Evolutionary conservation across 1,284 basidiomycete species (phyloP).

Genomic region (Athelia psychrophila): DNA sequence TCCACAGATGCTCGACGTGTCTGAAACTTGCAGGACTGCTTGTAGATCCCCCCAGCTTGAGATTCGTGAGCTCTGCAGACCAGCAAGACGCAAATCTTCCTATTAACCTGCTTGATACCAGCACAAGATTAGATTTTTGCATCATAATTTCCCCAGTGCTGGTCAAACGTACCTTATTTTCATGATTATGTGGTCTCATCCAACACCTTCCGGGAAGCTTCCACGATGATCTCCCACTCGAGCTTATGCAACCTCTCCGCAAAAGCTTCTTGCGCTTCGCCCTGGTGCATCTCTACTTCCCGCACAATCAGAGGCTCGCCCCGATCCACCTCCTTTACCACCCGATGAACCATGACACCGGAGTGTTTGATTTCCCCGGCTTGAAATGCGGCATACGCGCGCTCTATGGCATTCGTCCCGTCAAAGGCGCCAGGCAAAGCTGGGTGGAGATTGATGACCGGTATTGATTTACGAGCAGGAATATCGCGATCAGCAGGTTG

Average conservation of each 20-base stretch:
- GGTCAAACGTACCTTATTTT: too few species aligned
- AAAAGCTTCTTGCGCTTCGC: constrained; percentile 74
- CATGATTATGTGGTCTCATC: too few species aligned
- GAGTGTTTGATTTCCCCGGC: constrained; percentile 75
- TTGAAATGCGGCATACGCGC: constrained; percentile 88
- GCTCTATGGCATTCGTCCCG: constrained; percentile 86
- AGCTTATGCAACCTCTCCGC: constrained; percentile 79
- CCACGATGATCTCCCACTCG: constrained; percentile 92
- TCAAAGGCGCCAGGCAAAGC: constrained; percentile 95
- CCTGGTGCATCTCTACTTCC: constrained; percentile 73
- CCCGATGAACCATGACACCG: constrained; percentile 94
- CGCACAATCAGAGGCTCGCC: constrained; percentile 86
- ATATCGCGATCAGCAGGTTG: constrained; percentile 31
- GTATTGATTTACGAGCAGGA: constrained; percentile 48
- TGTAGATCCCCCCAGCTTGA: too few species aligned
- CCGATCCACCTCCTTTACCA: constrained; percentile 91
- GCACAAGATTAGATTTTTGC: too few species aligned
- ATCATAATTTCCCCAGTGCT: too few species aligned
- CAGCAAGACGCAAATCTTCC: too few species aligned
- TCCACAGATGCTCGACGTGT: too few species aligned
- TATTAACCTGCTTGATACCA: too few species aligned
- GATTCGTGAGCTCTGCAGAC: too few species aligned
- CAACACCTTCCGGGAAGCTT: constrained; percentile 72
- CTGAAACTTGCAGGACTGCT: too few species aligned
- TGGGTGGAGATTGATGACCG: constrained; percentile 96